A percentile compares a stretch with the other conserved stretches of the same genome.
Evolutionary conservation across 331 rosid genomes (phyloP).

Genomic region (Quercus phellos): DNA sequence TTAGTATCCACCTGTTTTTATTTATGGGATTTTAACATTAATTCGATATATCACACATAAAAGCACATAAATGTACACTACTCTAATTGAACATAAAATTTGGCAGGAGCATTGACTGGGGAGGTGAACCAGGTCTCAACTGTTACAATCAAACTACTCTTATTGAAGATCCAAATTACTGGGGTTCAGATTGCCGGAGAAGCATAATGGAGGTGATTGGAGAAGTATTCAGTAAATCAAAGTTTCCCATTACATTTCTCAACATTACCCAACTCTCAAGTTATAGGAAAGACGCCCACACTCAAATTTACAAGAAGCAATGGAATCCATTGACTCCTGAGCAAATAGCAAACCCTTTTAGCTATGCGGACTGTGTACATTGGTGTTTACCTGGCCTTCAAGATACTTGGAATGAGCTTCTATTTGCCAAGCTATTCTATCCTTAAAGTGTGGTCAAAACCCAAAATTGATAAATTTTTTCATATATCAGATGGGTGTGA

Average conservation of each 20-base stretch:
- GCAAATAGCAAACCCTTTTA: slow-evolving; percentile 76
- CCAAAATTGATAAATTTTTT: not conserved
- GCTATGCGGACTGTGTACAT: slow-evolving; percentile 82
- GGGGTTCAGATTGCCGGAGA: slow-evolving; percentile 72
- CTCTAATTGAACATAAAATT: not conserved
- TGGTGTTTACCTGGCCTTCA: slow-evolving; percentile 98
- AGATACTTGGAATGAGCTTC: slow-evolving; percentile 96
- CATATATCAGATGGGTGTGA: not conserved
- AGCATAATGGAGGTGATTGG: slow-evolving; percentile 75
- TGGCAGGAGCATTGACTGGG: slow-evolving; percentile 83
- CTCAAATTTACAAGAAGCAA: slow-evolving; percentile 88
- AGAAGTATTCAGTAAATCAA: slow-evolving; percentile 58
- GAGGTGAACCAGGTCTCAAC: slow-evolving; percentile 58
- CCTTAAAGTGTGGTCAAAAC: slow-evolving; percentile 27
- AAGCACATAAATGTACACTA: not conserved
- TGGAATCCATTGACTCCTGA: slow-evolving; percentile 68
- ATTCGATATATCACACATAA: too few relatives aligned
- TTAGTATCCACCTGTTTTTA: too few relatives aligned
- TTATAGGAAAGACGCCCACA: slow-evolving; percentile 86
- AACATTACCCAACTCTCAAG: slow-evolving; percentile 81
- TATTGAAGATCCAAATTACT: slow-evolving; percentile 62
- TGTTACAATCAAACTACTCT: slow-evolving; percentile 81
- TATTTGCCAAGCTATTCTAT: slow-evolving; percentile 64
- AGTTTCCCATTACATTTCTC: slow-evolving; percentile 71
- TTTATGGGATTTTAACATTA: too few relatives aligned